Base-by-base conservation (phyloP, 2,329 filamentous ascomycete genomes). In the Pseudocercospora crystallina region DNA sequence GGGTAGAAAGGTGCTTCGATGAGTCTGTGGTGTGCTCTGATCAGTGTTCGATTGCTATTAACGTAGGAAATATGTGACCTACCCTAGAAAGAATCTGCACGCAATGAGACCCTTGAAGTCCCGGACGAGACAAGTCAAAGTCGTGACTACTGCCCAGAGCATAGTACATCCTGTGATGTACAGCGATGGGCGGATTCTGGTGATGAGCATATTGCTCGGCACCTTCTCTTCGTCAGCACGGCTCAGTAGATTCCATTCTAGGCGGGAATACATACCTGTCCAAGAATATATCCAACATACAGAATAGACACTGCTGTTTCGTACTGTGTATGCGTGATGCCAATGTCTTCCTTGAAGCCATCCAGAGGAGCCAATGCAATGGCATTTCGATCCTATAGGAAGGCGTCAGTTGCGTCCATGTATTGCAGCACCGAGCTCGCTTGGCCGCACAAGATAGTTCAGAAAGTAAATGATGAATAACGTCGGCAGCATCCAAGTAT, bases 21-120 rank as follows among this genome's bases (percentile, higher is more conserved):
- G 14, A 61, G 36, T 39, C 36, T 15, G 36, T 10, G 14, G 8
- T n/a, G 12, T 39, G n/a, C 36, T 30, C 7, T 39, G n/a, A 5
- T 30, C 7, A 26, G 20, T 7, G 3, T 3, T 7, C 20, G 20
- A 3, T 4, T 26, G 20, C 3, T 26, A 4, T 26, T 26, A 3
- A 3, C 4, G 20, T 26, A 4, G 20, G 20, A 26, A 3, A 26
- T 42, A 14, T 30, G 13, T 12, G 31, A 13, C 20, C 7, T 26
- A 26, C 10, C 39, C 39, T 5, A 42, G 39, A 14, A 43, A 43
- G 29, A 43, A 43, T 31, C 41, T 31, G 14, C 41, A 34, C n/a
- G 34, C 14, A 4, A 43, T 32, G 11, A 43, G 11, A 13, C 41
- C 26, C 26, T 14, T 33, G 41, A 17, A 43, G 30, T 33, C 30